Evolutionary conservation across 2,329 filamentous ascomycete genomes (phyloP), one percentile per base, ranked within the genome.

Genomic region (Tolypocladium album): DNA sequence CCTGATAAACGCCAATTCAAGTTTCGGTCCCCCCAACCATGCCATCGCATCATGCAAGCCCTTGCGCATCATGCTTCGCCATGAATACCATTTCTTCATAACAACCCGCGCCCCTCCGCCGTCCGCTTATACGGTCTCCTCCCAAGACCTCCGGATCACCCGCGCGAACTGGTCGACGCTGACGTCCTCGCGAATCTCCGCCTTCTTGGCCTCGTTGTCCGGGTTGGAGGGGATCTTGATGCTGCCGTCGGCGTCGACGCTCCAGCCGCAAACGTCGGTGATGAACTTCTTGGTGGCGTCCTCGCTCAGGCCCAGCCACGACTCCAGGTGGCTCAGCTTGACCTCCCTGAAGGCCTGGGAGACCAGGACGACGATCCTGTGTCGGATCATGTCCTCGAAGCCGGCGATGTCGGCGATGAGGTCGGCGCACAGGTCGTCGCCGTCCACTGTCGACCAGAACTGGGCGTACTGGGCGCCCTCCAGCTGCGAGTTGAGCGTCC

Each of bases 181-280:
- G 71, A 99, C 94, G 66, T 94, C 92, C 81, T 99, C 94, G 69
- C 92, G 85, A 70, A 97, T 95, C 74, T 97, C 89, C 47, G 92
- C 88, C 75, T 94, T 94, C 81, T 95, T 91, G 53, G 92, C 94
- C 84, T 97, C 93, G 74, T 97, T 97, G 78, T 99, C 94, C 71
- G 94, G 90, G 79, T 99, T 99, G 70, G 88, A 80, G 60, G 94
- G 94, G 60, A 99, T 84, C 74, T 85, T 84, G 64, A 97, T 87
- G 52, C 78, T 70, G 40, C 82, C 79, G 59, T 80, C 85, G 38
- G 80, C 78, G 62, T 90, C 88, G 50, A 97, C 82, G 68, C 83
- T 84, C 92, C 93, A 99, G 65, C 89, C 90, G 70, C 89, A 94
- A 13, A 93, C 89, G 73, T 93, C 90, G 60, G 84, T 83, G 66